These are phyloP conservation scores for Aspergillus uvarum DNA, from an alignment of 2,329 filamentous ascomycete species.

Conservation along the genomic window DNA sequence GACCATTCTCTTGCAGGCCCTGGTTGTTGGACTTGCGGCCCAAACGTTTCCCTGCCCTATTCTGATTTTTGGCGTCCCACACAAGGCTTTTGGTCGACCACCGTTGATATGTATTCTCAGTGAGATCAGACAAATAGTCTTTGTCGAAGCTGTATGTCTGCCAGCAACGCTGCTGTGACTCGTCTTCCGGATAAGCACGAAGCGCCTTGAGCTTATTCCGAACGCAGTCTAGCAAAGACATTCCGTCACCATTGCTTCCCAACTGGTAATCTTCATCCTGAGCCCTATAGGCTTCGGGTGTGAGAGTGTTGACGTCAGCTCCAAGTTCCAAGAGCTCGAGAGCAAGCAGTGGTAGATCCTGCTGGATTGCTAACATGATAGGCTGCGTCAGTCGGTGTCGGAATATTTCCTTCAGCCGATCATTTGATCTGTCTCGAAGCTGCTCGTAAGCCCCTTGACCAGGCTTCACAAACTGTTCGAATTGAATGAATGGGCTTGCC, in stretches of 20 bases:
- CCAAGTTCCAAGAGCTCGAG: slow-evolving; percentile 62
- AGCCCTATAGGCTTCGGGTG: slow-evolving; percentile 34
- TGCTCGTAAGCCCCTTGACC: slow-evolving; percentile 6
- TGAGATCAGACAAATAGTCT: slow-evolving; percentile 51
- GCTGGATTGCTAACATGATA: slow-evolving; percentile 59
- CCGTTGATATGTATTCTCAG: slow-evolving; percentile 60
- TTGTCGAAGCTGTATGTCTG: slow-evolving; percentile 37
- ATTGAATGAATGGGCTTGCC: slow-evolving; percentile 59
- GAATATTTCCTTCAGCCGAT: slow-evolving; percentile 54
- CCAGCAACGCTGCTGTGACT: slow-evolving; percentile 9
- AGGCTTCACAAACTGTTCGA: slow-evolving; percentile 47
- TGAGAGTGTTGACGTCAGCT: slow-evolving; percentile 64
- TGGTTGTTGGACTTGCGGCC: slow-evolving; percentile 33
- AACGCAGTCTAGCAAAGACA: slow-evolving; percentile 62
- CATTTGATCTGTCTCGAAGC: slow-evolving; percentile 39
- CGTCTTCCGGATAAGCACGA: slow-evolving; percentile 45
- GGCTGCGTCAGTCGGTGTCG: slow-evolving; percentile 59
- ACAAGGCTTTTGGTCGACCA: slow-evolving; percentile 51
- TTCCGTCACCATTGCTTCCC: not conserved
- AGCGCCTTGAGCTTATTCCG: slow-evolving; percentile 54
- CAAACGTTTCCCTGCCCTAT: slow-evolving; percentile 17
- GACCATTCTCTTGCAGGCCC: slow-evolving; percentile 30
- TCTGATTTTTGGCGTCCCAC: slow-evolving; percentile 34
- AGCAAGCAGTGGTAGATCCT: slow-evolving; percentile 54
- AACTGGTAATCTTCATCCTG: not conserved